Conservation (phyloP, 2,329 filamentous ascomycete genomes). For the Cadophora luteo-olivacea region DNA sequence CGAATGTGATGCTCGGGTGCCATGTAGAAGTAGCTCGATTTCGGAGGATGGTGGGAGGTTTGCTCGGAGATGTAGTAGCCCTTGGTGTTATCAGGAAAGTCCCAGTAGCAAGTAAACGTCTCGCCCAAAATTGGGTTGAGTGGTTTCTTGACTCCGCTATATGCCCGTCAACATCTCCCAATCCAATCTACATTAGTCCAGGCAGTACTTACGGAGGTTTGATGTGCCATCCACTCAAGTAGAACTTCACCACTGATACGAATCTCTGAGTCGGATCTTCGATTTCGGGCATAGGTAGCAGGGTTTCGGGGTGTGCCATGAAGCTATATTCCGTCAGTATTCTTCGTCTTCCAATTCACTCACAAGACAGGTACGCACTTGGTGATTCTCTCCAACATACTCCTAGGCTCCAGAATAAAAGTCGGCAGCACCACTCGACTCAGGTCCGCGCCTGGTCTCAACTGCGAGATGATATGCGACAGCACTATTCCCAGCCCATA, state of each 20-base stretch:
- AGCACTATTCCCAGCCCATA: slow-evolving; percentile 68
- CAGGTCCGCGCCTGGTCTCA: slow-evolving; percentile 92
- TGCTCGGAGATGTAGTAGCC: slow-evolving; percentile 98
- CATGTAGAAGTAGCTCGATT: slow-evolving; percentile 99
- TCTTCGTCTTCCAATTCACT: slow-evolving; percentile 16
- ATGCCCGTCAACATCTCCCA: slow-evolving; percentile 7
- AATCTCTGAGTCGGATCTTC: slow-evolving; percentile 91
- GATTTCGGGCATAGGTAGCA: slow-evolving; percentile 84
- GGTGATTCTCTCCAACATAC: slow-evolving; percentile 98
- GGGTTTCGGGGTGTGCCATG: slow-evolving; percentile 98
- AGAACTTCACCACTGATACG: slow-evolving; percentile 96
- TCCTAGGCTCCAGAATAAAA: slow-evolving; percentile 96
- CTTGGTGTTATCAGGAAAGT: slow-evolving; percentile 80
- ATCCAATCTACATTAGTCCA: neutral
- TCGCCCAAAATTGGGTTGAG: slow-evolving; percentile 96
- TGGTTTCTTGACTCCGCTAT: slow-evolving; percentile 95
- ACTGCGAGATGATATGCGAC: slow-evolving; percentile 94
- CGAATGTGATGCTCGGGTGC: slow-evolving; percentile 91
- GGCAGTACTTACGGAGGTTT: slow-evolving; percentile 79
- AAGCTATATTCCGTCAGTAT: slow-evolving; percentile 67
- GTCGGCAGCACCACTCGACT: slow-evolving; percentile 94
- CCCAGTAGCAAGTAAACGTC: slow-evolving; percentile 95
- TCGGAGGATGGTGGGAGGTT: slow-evolving; percentile 96
- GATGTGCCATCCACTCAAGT: slow-evolving; percentile 98
- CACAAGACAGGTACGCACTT: slow-evolving; percentile 67